A percentile compares a stretch with the other conserved stretches of the same genome.
These are phyloP conservation scores for Trametes punicea DNA, from an alignment of 768 basidiomycete genomes.

Conservation along the genomic window DNA sequence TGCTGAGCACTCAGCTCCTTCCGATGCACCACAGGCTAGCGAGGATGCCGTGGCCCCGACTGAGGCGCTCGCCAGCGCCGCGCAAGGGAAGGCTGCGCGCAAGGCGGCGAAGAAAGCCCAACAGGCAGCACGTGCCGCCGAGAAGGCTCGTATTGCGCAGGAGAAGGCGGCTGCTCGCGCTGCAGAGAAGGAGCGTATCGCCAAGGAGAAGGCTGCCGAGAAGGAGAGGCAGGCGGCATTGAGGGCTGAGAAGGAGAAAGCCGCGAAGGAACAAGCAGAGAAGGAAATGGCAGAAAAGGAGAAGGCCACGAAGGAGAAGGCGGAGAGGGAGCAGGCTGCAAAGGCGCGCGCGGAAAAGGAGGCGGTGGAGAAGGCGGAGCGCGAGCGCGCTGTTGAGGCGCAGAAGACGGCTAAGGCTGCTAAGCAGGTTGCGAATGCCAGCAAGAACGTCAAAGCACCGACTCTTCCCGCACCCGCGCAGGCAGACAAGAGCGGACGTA, in stretches of 20 bases:
- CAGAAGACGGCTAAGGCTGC: conserved; percentile 19
- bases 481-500: conserved; percentile 16
- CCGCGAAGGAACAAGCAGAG: conserved; percentile 33
- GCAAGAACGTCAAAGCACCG: conserved; percentile 24
- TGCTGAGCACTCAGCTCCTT: conserved; percentile 28
- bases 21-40: conserved; percentile 27
- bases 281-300: conserved; percentile 39
- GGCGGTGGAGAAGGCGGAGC: conserved; percentile 28
- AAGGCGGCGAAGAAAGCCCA: conserved; percentile 65
- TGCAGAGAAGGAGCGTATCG: conserved; percentile 51
- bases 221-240: conserved; percentile 44
- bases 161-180: conserved; percentile 56
- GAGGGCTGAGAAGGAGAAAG: conserved; percentile 40
- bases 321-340: conserved; percentile 37
- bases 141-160: conserved; percentile 52
- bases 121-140: conserved; percentile 58
- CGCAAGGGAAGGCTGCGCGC: conserved; percentile 53
- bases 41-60: conserved; percentile 27
- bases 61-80: conserved; percentile 25
- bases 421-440: conserved; percentile 15
- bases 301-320: conserved; percentile 36
- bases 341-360: conserved; percentile 30
- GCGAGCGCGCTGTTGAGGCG: conserved; percentile 29
- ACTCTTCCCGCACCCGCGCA: conserved; percentile 11
- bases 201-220: conserved; percentile 52